These are phyloP conservation scores for Conticribra weissflogii DNA, from an alignment of 108 stramenopile genomes.

Conservation along the genomic window DNA sequence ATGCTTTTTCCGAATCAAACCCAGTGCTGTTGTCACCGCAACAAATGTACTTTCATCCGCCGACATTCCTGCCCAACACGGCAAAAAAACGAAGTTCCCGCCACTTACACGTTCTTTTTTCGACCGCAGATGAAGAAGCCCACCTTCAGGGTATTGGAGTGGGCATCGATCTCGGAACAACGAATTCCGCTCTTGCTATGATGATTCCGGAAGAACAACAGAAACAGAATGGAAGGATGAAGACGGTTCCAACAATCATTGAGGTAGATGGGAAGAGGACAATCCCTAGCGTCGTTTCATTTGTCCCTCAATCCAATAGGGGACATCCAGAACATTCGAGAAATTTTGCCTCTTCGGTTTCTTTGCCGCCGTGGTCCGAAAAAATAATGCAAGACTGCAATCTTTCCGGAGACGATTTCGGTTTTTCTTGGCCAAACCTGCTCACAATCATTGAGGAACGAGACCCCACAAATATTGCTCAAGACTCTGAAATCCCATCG, in stretches of 20 bases:
- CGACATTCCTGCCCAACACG: no score
- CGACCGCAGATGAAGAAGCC: conserved; percentile 6
- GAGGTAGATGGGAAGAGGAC: conserved; percentile 20
- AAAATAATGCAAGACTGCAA: no score
- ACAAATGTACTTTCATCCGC: no score
- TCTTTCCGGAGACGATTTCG: neutral
- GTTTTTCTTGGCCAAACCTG: neutral
- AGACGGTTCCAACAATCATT: conserved; percentile 59
- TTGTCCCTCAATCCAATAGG: conserved; percentile 9
- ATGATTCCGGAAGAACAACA: conserved; percentile 46
- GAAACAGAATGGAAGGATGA: conserved; percentile 43
- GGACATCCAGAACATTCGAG: no score
- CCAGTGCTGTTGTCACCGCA: no score
- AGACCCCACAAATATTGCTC: no score
- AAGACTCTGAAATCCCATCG: no score
- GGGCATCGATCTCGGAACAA: conserved; percentile 94
- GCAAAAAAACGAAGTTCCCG: neutral
- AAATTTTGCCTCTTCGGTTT: neutral
- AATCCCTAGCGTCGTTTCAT: conserved; percentile 32
- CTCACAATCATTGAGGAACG: no score
- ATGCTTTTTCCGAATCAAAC: no score
- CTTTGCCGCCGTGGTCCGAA: neutral
- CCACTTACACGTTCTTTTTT: no score
- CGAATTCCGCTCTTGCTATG: conserved; percentile 87
- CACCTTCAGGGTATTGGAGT: conserved; percentile 76